Base-by-base conservation (phyloP, 805 yeast species). In the Debaryomyces maramus region DNA sequence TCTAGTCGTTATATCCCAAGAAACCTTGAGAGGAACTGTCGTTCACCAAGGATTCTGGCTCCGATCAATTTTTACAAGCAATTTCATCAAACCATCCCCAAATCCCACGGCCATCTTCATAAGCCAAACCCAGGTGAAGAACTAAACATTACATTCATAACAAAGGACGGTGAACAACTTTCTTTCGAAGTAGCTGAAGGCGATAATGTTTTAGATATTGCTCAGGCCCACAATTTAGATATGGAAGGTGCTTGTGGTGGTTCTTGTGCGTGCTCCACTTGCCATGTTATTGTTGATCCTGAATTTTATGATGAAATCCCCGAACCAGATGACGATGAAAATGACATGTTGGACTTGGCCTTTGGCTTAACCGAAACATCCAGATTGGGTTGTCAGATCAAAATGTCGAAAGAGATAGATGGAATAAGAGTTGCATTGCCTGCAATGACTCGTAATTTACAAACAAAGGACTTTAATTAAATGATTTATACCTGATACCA, bases 161-260 rank as follows among this genome's bases (percentile, higher is more conserved):
- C 96, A 24, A 89, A 90, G 56, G 97, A 91, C 46, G 98, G 98
- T 4, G 72, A 76, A 31, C 97, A 89, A 58, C 71, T 80, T 48
- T 79, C 85, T 1, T 78, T 77, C 52, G 97, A 89, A 56, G 98
- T 85, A 2, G 83, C 91, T 2, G 96, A 85, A 51, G 98, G 98
- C 10, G 99, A 93, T 58, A 81, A 89, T 26, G 58, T 93, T 19
- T 68, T 93, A 59, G 99, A 93, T 60, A 88, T 93, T 41, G 99
- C 98, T 5, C 98, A 93, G 66, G 95, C 93, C 3, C 67, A 90
- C 58, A 85, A 90, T 53, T 64, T 93, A 42, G 99, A 93, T 50
- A 90, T 93, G 93, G 99, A 93, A 61, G 96, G 83, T 32, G 99
- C 99, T 0, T 93, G 99, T 65, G 99, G 99, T 16, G 99, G 98